Base-by-base conservation (phyloP, 306 rosid genomes). In the Quercus berberidifolia region DNA sequence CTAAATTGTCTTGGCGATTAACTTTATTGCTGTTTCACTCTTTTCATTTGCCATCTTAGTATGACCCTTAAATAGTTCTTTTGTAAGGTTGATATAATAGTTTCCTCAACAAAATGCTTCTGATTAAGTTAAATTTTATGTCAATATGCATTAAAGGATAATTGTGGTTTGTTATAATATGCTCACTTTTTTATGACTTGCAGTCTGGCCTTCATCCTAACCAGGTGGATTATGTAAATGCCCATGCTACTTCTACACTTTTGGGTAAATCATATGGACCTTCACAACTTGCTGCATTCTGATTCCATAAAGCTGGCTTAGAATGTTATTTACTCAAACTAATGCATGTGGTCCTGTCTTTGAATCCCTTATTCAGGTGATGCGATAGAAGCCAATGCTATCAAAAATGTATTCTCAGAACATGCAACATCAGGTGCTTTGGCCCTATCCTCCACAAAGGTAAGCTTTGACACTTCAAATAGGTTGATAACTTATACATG, bases 361-460 rank as follows among this genome's bases (percentile, higher is more conserved):
- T 64, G 12, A 38, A 73, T 73, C 71, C 46, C 57, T 65, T 71
- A 76, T 78, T 72, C 86, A 92, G 96, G 97, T 55, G 99, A 95
- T 85, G 85, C 90, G 20, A 82, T 90, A 57, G 98, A 95, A 90
- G 98, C 94, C 54, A 90, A 78, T 83, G 98, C 98, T 78, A 95
- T 95, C 76, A 92, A 88, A 89, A 89, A 91, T 52, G 15, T 89
- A 31, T 95, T 91, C 77, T 74, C 80, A 69, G 86, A 82, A 73
- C 88, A 75, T 75, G 92, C 83, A 71, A 74, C 71, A 74, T 90
- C 92, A 3, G 89, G 95, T 81, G 76, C 89, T 86, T 90, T 94
- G 79, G 90, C 94, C 55, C 82, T 92, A 76, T 94, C 97, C 71
- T 94, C 97, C 69, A 90, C 99, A n/a, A 94, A 94, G 97, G 99